These are phyloP conservation scores for Pythium aphanidermatum DNA, from an alignment of 352 stramenopile genomes.

Conservation along the genomic window DNA sequence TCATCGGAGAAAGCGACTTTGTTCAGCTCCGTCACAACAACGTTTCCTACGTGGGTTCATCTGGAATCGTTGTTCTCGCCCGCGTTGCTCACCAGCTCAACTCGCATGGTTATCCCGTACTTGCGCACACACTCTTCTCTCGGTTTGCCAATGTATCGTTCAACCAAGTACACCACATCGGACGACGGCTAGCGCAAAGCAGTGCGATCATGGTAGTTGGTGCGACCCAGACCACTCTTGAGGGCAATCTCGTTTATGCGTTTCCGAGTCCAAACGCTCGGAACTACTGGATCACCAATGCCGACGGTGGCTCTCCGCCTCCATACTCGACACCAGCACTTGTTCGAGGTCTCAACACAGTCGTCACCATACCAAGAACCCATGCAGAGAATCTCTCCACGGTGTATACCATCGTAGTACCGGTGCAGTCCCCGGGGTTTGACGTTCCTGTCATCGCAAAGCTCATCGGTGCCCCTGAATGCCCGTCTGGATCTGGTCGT, in stretches of 20 bases:
- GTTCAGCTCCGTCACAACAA: conserved; percentile 67
- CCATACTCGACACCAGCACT: background rate
- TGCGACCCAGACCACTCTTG: conserved; percentile 38
- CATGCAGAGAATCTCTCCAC: conserved; percentile 26
- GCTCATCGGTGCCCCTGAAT: conserved; percentile 56
- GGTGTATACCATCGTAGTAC: conserved; percentile 31
- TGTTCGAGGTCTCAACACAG: conserved; percentile 9
- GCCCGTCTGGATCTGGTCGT: conserved; percentile 43
- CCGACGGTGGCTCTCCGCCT: conserved; percentile 24
- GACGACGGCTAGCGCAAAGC: conserved; percentile 39
- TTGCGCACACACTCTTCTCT: conserved; percentile 34
- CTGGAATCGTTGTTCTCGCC: conserved; percentile 41
- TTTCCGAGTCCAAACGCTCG: conserved; percentile 21
- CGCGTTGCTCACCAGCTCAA: conserved; percentile 28
- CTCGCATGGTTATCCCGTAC: conserved; percentile 28
- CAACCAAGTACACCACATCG: conserved; percentile 72
- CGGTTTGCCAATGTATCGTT: conserved; percentile 47
- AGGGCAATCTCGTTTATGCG: conserved; percentile 53
- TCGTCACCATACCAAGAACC: conserved; percentile 28
- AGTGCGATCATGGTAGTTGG: conserved; percentile 48
- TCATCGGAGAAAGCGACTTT: conserved; percentile 47
- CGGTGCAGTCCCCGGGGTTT: conserved; percentile 37
- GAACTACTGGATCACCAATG: conserved; percentile 39
- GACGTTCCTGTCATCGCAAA: conserved; percentile 61
- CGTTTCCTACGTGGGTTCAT: conserved; percentile 51